Evolutionary conservation across 2,329 filamentous ascomycete genomes (phyloP), one percentile per base, ranked within the genome.

Genomic region (Aureobasidium lini): DNA sequence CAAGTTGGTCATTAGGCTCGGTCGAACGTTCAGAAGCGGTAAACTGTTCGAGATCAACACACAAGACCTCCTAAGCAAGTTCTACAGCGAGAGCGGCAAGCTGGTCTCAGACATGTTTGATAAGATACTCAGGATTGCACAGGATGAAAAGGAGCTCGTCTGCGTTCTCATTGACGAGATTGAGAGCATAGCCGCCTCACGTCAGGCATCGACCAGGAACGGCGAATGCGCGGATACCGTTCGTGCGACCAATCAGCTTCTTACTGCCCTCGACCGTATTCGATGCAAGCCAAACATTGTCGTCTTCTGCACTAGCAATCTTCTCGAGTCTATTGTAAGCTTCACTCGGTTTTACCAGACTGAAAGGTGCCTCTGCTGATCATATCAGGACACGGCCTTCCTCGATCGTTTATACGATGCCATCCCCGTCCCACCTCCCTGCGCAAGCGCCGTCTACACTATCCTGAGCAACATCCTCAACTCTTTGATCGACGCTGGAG

Each of bases 121-220:
- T 3, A 68, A 67, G 8, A 71, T 81, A 11, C 52, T 63, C 31
- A 32, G 36, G 2, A 64, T 71, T 56, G 72, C 73, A 4, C 67
- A 74, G 32, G 76, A 79, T 36, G 68, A 72, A 1, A 68, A 67
- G 36, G 73, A 70, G 0, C 69, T 81, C 3, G 65, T 77, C 15
- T 75, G 74, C 49, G 73, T 81, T 0, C 67, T 80, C 16, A 75
- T 81, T 39, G 79, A 81, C 59, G 79, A 81, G 61, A 72, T 81
- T 15, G 79, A 81, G 62, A 78, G 73, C 2, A 66, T 81, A 16
- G 75, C 77, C n/a, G 70, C 73, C 43, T 73, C 69, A 6, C 72
- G 78, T 36, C 73, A 78, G 59, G 50, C n/a, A 23, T 53, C 48
- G 9, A 61, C 42, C n/a, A 23, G 36, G 28, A 61, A 43, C 16